Evolutionary conservation across 768 basidiomycete genomes (phyloP), one percentile per base, ranked within the genome.

Genomic region (Tephrocybe sp.): DNA sequence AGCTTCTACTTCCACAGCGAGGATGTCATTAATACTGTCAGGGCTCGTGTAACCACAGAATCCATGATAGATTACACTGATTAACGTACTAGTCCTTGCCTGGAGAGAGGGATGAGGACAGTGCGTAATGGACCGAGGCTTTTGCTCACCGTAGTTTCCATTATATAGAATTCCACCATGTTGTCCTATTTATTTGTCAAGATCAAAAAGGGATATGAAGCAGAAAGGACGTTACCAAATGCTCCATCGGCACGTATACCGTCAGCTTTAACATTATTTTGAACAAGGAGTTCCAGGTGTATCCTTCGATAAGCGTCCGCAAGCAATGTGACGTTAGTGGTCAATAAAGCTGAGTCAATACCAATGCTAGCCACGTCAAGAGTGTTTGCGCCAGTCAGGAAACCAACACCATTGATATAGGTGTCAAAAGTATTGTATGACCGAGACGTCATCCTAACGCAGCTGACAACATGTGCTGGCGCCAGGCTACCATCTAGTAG

Each of bases 151-250:
- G 57, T 88, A 88, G 58, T 87, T 87, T 27, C 85, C 86, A 49
- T 82, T 84, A 59, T 86, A 87, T 3, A 84, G 62, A 11, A 86
- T 69, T n/a, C 85, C 85, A 22, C 58, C 64, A 61, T 88, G 86
- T 62, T 87, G 75, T n/a, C 69, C 73, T 73, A 12, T 30, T 42
- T 22, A 49, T 9, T 29, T 29, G 6, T 11, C 27, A n/a, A n/a
- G n/a, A n/a, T n/a, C n/a, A n/a, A n/a, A n/a, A n/a, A n/a, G n/a
- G n/a, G n/a, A n/a, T 21, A 25, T 2, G 8, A 12, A 9, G 11
- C 4, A 18, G 11, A 31, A 49, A 9, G 4, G 6, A 42, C 25
- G 4, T 57, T 57, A 69, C 74, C 73, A 50, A 79, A 79, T 21
- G 74, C 70, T 7, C 77, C 78, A 57, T 79, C 78, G 4, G 70